Base-by-base conservation (phyloP, 1,284 basidiomycete genomes). In the Tylopilus sp. region DNA sequence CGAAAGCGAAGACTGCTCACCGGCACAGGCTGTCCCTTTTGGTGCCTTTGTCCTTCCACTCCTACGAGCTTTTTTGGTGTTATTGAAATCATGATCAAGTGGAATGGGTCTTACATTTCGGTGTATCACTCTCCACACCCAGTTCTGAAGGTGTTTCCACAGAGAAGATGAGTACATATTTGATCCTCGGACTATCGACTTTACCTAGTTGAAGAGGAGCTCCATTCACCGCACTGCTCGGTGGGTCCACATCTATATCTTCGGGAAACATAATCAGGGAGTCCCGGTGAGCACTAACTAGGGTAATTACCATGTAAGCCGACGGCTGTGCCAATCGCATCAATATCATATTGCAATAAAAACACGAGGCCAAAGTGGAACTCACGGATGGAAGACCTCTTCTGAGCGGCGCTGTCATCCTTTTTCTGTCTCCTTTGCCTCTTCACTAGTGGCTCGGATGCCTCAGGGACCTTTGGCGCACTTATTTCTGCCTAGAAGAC, bases 1-100 rank as follows among this genome's bases (percentile, higher is more conserved):
- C 5, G 4, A 44, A 53, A 16, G 26, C n/a, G n/a, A 41, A 43
- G n/a, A 42, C 18, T 34, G 31, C 64, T 66, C 33, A 62, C 60
- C 1, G 10, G 51, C 60, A 63, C 62, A 63, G 25, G 8, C 48
- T 28, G 8, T 29, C 30, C 34, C 47, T 19, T 21, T 35, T 0
- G 48, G 16, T 18, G 25, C 4, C 23, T 31, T 43, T 40, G 7
- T 6, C 28, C 37, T 49, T 38, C 34, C 40, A 41, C 10, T 29
- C 44, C 46, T 37, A 1, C 6, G 34, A 30, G 13, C 52, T 64
- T 48, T 49, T 46, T 43, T 19, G 45, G 39, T 8, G 52, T 64
- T 44, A 60, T 48, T 46, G 35, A 42, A 12, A 41, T 26, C 15
- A 33, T 6, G 11, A 44, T 39, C 6, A n/a, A 40, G 13, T n/a